Evolutionary conservation across 257 asterid species (phyloP).

Genomic region (Penstemon newberryi): DNA sequence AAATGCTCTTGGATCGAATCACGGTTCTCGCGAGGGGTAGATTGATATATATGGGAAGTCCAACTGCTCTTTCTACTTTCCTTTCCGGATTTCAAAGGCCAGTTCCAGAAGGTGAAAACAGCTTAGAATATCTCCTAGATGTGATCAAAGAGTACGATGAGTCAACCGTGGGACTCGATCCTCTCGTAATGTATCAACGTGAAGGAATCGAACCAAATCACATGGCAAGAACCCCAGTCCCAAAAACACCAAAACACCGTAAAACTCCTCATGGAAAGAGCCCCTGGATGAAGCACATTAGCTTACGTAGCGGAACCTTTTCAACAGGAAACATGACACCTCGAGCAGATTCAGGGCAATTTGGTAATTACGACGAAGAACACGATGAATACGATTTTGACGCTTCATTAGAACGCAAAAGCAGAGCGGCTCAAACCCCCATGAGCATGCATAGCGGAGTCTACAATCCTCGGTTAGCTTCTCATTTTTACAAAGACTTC

Average conservation of each 20-base stretch:
- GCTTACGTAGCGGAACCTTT: constrained; percentile 55
- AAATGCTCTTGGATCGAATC: constrained; percentile 73
- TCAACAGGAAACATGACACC: constrained; percentile 45
- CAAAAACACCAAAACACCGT: constrained; percentile 38
- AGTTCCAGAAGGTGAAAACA: constrained; percentile 81
- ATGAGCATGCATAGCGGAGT: constrained; percentile 50
- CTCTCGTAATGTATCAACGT: constrained; percentile 62
- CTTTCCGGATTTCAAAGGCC: constrained; percentile 72
- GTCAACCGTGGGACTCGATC: constrained; percentile 75
- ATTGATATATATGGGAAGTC: constrained; percentile 67
- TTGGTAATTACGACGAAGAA: constrained; percentile 33
- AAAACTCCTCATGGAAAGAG: constrained; percentile 42
- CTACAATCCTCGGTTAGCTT: constrained; percentile 62
- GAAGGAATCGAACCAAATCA: constrained; percentile 70
- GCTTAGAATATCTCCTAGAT: constrained; percentile 71
- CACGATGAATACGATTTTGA: constrained; percentile 60
- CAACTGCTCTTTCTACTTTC: constrained; percentile 45
- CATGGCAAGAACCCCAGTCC: constrained; percentile 57
- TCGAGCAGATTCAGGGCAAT: constrained; percentile 36
- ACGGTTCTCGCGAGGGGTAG: constrained; percentile 84
- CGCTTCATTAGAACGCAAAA: constrained; percentile 63
- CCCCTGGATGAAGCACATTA: constrained; percentile 54
- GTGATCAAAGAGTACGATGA: constrained; percentile 87
- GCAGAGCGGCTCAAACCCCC: constrained; percentile 44
- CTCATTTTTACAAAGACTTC: constrained; percentile 88